Base-by-base conservation (phyloP, 2,329 filamentous ascomycete species). In the Penicillium thymicola region DNA sequence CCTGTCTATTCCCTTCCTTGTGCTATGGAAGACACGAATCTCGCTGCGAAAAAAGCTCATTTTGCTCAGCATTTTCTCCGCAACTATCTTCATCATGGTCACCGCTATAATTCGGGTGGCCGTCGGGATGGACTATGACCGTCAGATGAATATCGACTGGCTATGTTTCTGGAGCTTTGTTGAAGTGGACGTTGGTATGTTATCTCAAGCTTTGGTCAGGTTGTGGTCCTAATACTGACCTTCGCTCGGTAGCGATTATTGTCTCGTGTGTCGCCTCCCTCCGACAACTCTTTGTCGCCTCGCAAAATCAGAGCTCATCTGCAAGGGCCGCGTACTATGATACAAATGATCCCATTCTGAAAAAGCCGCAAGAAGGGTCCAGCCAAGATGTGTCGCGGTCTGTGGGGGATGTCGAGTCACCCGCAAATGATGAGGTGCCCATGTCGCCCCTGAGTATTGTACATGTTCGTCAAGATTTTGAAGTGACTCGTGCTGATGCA, bases 161-260 rank as follows among this genome's bases (percentile, higher is more conserved):
- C 25, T 61, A 1, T 60, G 59, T n/a, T 59, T 65, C 18, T 65
- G 63, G 63, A 60, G 55, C 16, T 62, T 58, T 42, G 45, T 65
- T 21, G 63, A 65, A 25, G 57, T 60, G 4, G 50, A 61, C n/a
- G 36, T 55, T 14, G 59, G 57, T 61, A 53, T 34, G 28, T 38
- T 18, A 6, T 34, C 11, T 28, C 3, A 36, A 8, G 9, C 4
- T 4, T 10, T 18, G 2, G 3, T 4, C 11, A 5, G 1, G 28
- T 11, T 8, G 1, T 9, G n/a, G 23, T 16, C 13, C 5, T 41
- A 13, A 16, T 23, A n/a, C 21, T 54, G 10, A 55, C 3, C 14
- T 13, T 23, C 13, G 23, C 4, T 27, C 41, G 8, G 18, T 18
- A 62, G 60, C 56, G 0, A 61, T 64, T 16, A 54, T 62, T 23